Evolutionary conservation across 805 yeast species (phyloP).

Genomic region (Candida boidinii): DNA sequence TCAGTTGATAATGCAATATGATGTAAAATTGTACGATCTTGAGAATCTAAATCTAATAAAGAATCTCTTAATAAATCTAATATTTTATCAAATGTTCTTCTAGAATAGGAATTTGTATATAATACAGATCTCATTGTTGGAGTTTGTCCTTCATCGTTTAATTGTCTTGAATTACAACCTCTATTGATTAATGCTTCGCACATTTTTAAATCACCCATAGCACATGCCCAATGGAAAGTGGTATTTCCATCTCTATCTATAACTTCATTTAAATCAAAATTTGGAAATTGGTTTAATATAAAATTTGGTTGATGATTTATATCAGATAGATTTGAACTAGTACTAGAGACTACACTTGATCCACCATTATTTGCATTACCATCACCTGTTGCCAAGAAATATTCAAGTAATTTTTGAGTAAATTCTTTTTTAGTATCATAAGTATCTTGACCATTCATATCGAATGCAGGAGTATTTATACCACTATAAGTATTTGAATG

Average conservation of each 20-base stretch:
- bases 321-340: no score
- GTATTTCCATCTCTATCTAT: conserved; percentile 95
- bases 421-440: conserved; percentile 27
- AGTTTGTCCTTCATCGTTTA: conserved; percentile 71
- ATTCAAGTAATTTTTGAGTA: conserved; percentile 39
- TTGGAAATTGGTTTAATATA: conserved; percentile 52
- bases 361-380: conserved; percentile 23
- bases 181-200: conserved; percentile 66
- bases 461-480: no score
- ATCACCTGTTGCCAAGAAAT: conserved; percentile 50
- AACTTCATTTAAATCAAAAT: conserved; percentile 64
- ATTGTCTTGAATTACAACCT: conserved; percentile 60
- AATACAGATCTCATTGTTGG: conserved; percentile 79
- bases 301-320: no score
- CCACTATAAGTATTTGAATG: no score
- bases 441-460: conserved; percentile 3
- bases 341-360: no score
- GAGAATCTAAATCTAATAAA: conserved; percentile 66
- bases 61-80: conserved; percentile 71
- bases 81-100: conserved; percentile 71
- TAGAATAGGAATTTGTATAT: conserved; percentile 81
- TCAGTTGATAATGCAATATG: conserved; percentile 70
- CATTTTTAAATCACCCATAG: conserved; percentile 80
- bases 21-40: conserved; percentile 74
- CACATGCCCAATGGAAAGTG: conserved; percentile 95